A percentile compares a stretch with the other conserved stretches of the same genome.
Conservation (phyloP, 2,329 filamentous ascomycete genomes). For the Phaeophleospora eucalypticola region DNA sequence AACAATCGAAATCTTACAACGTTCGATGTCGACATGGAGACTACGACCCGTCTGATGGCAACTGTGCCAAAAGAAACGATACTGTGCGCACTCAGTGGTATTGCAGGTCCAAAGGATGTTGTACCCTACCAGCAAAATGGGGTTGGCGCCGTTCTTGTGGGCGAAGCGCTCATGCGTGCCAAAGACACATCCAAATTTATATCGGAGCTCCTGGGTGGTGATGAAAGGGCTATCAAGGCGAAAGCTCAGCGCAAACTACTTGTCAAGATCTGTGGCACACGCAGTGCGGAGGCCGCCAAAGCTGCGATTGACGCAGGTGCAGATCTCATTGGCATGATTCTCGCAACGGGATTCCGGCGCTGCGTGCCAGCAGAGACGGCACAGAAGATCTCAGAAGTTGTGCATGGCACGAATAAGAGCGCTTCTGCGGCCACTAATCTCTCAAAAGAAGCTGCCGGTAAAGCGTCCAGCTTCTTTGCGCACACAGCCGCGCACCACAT, state of each 20-base stretch:
- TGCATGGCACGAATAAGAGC: slow-evolving; percentile 56
- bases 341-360: slow-evolving; percentile 76
- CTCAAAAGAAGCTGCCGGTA: slow-evolving; percentile 18
- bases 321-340: slow-evolving; percentile 87
- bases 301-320: slow-evolving; percentile 81
- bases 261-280: slow-evolving; percentile 94
- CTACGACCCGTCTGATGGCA: slow-evolving; percentile 63
- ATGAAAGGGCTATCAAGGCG: slow-evolving; percentile 27
- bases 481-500: slow-evolving; percentile 47
- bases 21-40: slow-evolving; percentile 88
- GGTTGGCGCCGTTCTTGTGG: slow-evolving; percentile 88
- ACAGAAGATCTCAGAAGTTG: slow-evolving; percentile 70
- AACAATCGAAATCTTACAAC: slow-evolving; percentile 96
- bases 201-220: slow-evolving; percentile 68
- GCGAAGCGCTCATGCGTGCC: slow-evolving; percentile 92
- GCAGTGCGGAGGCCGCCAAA: slow-evolving; percentile 73
- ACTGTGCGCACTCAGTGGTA: slow-evolving; percentile 90
- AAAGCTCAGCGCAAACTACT: slow-evolving; percentile 48
- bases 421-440: slow-evolving; percentile 21
- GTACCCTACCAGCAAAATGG: slow-evolving; percentile 81
- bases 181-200: slow-evolving; percentile 80
- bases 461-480: slow-evolving; percentile 67
- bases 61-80: slow-evolving; percentile 82
- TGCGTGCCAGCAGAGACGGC: slow-evolving; percentile 76
- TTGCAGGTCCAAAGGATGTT: slow-evolving; percentile 84